Conservation (phyloP, 305 asterid genomes). For the Plantago rigida region DNA sequence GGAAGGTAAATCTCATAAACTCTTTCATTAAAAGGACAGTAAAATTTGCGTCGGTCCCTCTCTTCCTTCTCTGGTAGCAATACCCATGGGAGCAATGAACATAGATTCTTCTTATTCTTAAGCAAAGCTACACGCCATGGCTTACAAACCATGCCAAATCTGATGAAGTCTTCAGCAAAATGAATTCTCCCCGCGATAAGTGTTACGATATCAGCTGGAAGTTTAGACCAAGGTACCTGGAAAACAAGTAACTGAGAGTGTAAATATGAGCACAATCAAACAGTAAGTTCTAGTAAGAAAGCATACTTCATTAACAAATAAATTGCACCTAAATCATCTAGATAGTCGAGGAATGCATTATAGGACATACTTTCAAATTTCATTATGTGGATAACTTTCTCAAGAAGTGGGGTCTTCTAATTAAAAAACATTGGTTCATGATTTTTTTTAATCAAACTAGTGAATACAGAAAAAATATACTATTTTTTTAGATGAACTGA, state of each 20-base stretch:
- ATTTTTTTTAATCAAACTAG: too few species aligned
- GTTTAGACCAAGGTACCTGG: conserved; percentile 22
- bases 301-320: background rate
- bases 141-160: conserved; percentile 25
- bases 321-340: background rate
- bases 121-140: conserved; percentile 24
- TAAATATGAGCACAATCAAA: too few species aligned
- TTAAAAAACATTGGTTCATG: too few species aligned
- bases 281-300: background rate
- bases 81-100: conserved; percentile 28
- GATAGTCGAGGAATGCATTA: too few species aligned
- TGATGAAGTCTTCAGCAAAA: conserved; percentile 23
- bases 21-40: conserved; percentile 22
- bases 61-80: conserved; percentile 25
- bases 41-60: conserved; percentile 9
- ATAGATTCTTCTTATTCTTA: conserved; percentile 9
- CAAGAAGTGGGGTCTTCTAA: too few species aligned
- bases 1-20: conserved; percentile 20
- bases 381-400: too few species aligned
- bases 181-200: conserved; percentile 23
- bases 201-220: conserved; percentile 27
- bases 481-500: too few species aligned
- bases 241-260: background rate
- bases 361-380: too few species aligned
- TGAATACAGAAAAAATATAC: too few species aligned